Base-by-base conservation (phyloP, 306 rosid species). In the Begonia fuchsioides region DNA sequence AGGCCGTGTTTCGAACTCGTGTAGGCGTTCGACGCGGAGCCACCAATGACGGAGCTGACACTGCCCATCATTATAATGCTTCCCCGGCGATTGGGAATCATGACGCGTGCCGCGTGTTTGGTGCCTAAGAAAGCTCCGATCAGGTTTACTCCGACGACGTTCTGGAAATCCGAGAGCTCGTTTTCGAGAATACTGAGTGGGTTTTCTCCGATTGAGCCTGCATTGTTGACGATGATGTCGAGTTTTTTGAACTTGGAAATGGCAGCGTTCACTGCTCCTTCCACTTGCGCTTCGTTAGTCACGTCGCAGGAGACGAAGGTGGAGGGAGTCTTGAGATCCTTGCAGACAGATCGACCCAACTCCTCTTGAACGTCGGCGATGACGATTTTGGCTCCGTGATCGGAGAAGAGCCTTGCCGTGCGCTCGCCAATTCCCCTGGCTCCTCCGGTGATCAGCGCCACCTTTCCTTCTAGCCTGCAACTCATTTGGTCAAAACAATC, bases 191-290 rank as follows among this genome's bases (percentile, higher is more conserved):
- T 79, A n/a, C 76, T 65, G 0, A 59, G 0, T 35, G 74, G 61
- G 78, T 60, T 66, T 11, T 68, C 53, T 38, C 72, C 92, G 0
- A 2, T 65, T 47, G 68, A 72, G 60, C 95, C 96, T 0, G 88
- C 93, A 9, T 83, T 83, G 86, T 83, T 83, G 81, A 83, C 68
- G 86, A 88, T 81, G 32, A 82, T 72, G 75, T 83, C 96, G 5
- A 88, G 64, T 38, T 81, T 83, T 13, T 88, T 88, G 1, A 63
- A 66, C 0, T 69, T 39, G 41, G 51, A 7, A 0, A 81, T 35
- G 6, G 84, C 56, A n/a, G 13, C 60, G 32, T 62, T 53, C 1
- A 87, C 78, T 0, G 76, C 86, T 0, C 50, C 51, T 72, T 81
- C 67, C 0, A 88, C 38, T 10, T 88, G 93, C 15, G 63, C 47